Evolutionary conservation across 1,139 yeast genomes (phyloP).

Genomic region (Yamadazyma atmosphaerica): DNA sequence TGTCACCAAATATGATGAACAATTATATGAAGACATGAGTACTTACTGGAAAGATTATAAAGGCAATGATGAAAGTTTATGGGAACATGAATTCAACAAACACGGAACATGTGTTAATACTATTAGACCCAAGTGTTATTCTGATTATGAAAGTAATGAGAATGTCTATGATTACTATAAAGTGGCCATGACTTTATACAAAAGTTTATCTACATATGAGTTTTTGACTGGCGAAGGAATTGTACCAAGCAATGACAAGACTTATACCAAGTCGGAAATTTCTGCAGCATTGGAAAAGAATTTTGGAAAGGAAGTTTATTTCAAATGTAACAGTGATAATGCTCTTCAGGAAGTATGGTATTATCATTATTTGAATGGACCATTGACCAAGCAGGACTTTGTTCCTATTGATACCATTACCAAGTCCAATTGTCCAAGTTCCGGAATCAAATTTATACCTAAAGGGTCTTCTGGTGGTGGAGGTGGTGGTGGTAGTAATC

Average conservation of each 20-base stretch:
- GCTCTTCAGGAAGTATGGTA: conserved; percentile 91
- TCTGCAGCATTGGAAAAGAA: conserved; percentile 59
- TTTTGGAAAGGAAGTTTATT: conserved; percentile 63
- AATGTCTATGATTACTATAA: conserved; percentile 80
- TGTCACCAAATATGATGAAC: conserved; percentile 50
- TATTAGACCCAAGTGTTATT: conserved; percentile 69
- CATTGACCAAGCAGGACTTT: conserved; percentile 66
- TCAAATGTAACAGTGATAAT: conserved; percentile 60
- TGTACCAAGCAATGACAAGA: conserved; percentile 57
- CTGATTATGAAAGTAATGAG: conserved; percentile 25
- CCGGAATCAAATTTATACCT: conserved; percentile 75
- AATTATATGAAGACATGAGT: conserved; percentile 58
- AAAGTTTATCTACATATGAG: conserved; percentile 66
- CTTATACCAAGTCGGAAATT: conserved; percentile 67
- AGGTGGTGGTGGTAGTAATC: conserved; percentile 25
- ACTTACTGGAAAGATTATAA: conserved; percentile 74
- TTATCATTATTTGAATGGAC: conserved; percentile 76
- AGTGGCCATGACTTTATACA: conserved; percentile 63
- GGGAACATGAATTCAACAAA: conserved; percentile 95
- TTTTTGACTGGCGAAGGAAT: conserved; percentile 71
- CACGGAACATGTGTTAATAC: conserved; percentile 94
- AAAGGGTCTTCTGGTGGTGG: conserved; percentile 47
- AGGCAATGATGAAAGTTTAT: conserved; percentile 71
- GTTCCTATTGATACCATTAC: conserved; percentile 61
- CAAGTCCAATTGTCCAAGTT: conserved; percentile 61